Percentiles rank a stretch among this genome's conserved stretches.
phyloP scores from a whole-genome alignment of 2,329 filamentous ascomycete genomes.

The Cladosporium colombiae region DNA sequence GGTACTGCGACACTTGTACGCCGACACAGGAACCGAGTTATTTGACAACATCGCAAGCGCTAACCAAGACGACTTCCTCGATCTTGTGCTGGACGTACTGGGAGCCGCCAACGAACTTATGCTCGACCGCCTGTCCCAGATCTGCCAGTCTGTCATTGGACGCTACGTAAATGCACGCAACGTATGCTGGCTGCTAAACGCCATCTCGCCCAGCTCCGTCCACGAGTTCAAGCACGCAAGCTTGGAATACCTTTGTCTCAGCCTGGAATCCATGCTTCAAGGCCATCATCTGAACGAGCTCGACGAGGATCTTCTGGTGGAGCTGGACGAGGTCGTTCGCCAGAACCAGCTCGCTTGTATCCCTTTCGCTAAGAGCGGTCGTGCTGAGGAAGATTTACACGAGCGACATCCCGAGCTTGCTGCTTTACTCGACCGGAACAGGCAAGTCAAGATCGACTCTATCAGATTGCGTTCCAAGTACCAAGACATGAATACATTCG shows the following conservation, averaged over 20 bases:
- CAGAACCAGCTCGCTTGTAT: slow-evolving; percentile 78
- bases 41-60: slow-evolving; percentile 74
- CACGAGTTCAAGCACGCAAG: slow-evolving; percentile 84
- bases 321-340: slow-evolving; percentile 78
- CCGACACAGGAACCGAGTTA: slow-evolving; percentile 75
- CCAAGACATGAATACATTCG: slow-evolving; percentile 66
- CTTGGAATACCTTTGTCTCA: slow-evolving; percentile 87
- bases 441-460: slow-evolving; percentile 69
- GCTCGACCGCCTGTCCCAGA: slow-evolving; percentile 85
- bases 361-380: slow-evolving; percentile 75
- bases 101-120: slow-evolving; percentile 90
- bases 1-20: slow-evolving; percentile 79
- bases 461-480: slow-evolving; percentile 67
- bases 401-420: slow-evolving; percentile 65
- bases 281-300: slow-evolving; percentile 82
- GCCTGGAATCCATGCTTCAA: slow-evolving; percentile 88
- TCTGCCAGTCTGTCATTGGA: slow-evolving; percentile 83
- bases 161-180: slow-evolving; percentile 84
- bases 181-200: slow-evolving; percentile 80
- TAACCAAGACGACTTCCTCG: slow-evolving; percentile 79
- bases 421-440: slow-evolving; percentile 67
- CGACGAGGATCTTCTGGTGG: slow-evolving; percentile 73
- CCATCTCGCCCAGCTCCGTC: slow-evolving; percentile 79
- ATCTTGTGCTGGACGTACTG: slow-evolving; percentile 89
- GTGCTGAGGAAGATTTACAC: slow-evolving; percentile 66